Evolutionary conservation across 345 rosid genomes (phyloP), one percentile per base, ranked within the genome.

Genomic region (Lepidium aucheri): DNA sequence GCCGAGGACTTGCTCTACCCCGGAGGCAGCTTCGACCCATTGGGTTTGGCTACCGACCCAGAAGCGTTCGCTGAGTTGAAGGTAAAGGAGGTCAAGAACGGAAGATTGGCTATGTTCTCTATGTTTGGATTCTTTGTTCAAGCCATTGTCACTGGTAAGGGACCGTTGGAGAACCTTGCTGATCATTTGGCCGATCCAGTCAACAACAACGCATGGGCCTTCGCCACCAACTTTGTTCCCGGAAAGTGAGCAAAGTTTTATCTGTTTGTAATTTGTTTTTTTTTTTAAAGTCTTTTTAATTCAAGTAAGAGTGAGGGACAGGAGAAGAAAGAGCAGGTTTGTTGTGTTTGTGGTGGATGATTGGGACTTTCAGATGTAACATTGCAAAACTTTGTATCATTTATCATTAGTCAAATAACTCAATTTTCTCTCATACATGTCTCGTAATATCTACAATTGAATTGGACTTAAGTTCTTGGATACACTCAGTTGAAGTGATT

Each of bases 171-270:
- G 79, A 89, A 85, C 75, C 68, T 89, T 70, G 94, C 94, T 15
- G 94, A 87, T 76, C 97, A 87, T 77, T 80, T 89, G 58, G 86
- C 89, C 0, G 96, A 86, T 71, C 94, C 94, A 0, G 96, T 86
- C 15, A 85, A 75, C 85, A 86, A 89, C 95, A 88, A 88, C 20
- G 95, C 95, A 7, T 88, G 95, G 95, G 86, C 95, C 17, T 88
- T 70, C 8, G 93, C 90, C 75, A 89, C 91, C 63, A 89, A 87
- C 97, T 90, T 84, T 47, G 90, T 83, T 46, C 95, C 95, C 64
- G 95, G 97, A 69, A 90, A 90, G 74, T 84, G 84, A 87, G 75
- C 57, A 0, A 45, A 2, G 42, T 45, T 62, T 62, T 63, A 70
- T 70, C 84, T 14, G 69, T 83, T 71, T 87, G 88, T 4, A 79